Percentiles rank a stretch among this genome's conserved stretches.
Evolutionary conservation across 371 early-diverging fungal species (phyloP).

Genomic region (Dinochytrium kinnereticum): DNA sequence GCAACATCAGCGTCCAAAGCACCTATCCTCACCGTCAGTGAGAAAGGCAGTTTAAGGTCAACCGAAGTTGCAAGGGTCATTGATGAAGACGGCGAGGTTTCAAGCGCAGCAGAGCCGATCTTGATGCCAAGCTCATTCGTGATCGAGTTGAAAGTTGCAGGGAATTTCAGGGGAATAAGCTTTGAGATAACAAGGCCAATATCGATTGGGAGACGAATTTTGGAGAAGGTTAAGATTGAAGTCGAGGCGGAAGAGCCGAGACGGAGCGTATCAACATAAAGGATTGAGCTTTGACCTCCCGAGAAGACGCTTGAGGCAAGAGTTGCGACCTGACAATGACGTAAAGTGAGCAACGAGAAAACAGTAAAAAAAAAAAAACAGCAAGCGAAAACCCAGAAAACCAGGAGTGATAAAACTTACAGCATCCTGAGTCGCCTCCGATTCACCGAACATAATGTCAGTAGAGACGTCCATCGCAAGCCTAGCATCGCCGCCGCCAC

Average conservation of each 20-base stretch:
- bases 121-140: neutral
- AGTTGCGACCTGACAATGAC: neutral
- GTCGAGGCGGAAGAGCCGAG: conserved; percentile 27
- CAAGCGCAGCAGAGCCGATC: neutral
- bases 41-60: neutral
- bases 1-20: neutral
- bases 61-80: neutral
- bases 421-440: conserved; percentile 15
- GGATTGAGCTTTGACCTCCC: neutral
- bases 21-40: conserved; percentile 2
- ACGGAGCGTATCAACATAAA: neutral
- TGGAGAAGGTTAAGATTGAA: conserved; percentile 38
- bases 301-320: conserved; percentile 5
- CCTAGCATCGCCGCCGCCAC: neutral
- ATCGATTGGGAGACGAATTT: conserved; percentile 17
- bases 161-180: conserved; percentile 2
- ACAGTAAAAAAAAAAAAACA: neutral
- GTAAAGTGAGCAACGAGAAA: neutral
- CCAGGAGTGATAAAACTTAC: neutral
- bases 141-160: neutral
- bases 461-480: neutral
- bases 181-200: neutral
- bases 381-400: too few relatives aligned
- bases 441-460: neutral
- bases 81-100: neutral